Conservation (phyloP, 441 rosid genomes). For the Eutrema salsugineum region DNA sequence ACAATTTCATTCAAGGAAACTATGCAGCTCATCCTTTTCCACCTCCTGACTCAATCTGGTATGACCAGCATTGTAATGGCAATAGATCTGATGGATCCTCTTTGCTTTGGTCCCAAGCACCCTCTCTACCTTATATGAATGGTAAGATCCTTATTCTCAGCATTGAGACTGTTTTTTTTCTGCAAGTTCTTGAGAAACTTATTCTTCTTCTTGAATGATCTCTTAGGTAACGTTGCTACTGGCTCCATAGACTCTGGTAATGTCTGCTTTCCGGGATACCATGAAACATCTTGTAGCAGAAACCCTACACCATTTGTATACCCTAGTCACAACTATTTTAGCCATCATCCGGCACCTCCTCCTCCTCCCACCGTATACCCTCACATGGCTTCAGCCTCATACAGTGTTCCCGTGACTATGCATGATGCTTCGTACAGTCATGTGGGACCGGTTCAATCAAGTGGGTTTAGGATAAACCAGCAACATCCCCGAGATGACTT, state of each 20-base stretch:
- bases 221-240: constrained; percentile 37
- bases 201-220: constrained; percentile 15
- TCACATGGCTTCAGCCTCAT: constrained; percentile 49
- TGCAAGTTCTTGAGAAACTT: not conserved
- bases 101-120: constrained; percentile 56
- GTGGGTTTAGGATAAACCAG: constrained; percentile 48
- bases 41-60: constrained; percentile 43
- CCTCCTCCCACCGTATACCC: constrained; percentile 46
- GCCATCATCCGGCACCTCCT: constrained; percentile 42
- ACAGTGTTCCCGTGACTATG: constrained; percentile 36
- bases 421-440: constrained; percentile 56
- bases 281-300: constrained; percentile 44
- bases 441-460: constrained; percentile 47
- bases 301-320: constrained; percentile 37
- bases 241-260: constrained; percentile 47
- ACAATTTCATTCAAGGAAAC: constrained; percentile 54
- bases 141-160: constrained; percentile 39
- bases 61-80: constrained; percentile 45
- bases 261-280: constrained; percentile 41
- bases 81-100: constrained; percentile 43
- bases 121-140: constrained; percentile 49
- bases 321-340: constrained; percentile 38
- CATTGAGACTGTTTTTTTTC: not conserved
- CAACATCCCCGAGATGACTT: constrained; percentile 43
- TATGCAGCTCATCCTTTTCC: constrained; percentile 53